Evolutionary conservation across 805 yeast genomes (phyloP).

Genomic region (Schizosaccharomyces japonicus): DNA sequence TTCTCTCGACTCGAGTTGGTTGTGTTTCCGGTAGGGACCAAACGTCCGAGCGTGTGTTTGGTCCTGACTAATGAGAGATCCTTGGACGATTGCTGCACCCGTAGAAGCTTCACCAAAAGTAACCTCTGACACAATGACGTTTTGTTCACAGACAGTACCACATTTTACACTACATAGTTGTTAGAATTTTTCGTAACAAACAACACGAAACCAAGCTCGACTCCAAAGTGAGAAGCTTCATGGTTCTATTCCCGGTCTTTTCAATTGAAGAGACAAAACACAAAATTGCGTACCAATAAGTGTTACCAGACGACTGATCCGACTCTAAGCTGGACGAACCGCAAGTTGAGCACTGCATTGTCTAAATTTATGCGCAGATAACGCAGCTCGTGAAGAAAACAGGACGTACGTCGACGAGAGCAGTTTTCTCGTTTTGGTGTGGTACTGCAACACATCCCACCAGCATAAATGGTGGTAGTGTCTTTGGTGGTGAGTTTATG

Average conservation of each 20-base stretch:
- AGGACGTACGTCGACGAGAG: too few relatives aligned
- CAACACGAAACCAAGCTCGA: not conserved
- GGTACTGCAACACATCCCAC: too few relatives aligned
- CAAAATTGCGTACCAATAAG: not conserved
- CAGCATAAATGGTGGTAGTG: too few relatives aligned
- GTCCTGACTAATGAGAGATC: conserved; percentile 49
- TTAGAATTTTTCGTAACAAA: not conserved
- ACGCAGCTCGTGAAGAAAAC: too few relatives aligned
- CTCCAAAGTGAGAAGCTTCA: not conserved
- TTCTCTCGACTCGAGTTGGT: conserved; percentile 47
- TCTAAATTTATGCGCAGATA: too few relatives aligned
- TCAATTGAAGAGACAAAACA: not conserved
- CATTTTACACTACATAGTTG: conserved; percentile 39
- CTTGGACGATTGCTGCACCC: conserved; percentile 92
- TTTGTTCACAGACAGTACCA: conserved; percentile 74
- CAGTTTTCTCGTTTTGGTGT: too few relatives aligned
- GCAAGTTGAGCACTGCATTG: conserved; percentile 3
- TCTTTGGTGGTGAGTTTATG: too few relatives aligned
- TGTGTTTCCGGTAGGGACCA: conserved; percentile 7
- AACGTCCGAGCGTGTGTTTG: conserved; percentile 21
- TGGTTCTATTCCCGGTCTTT: too few relatives aligned
- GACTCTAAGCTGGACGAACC: conserved; percentile 1
- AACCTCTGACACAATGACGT: conserved; percentile 86
- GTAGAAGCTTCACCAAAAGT: conserved; percentile 75
- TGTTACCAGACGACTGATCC: conserved; percentile 1